phyloP scores from a whole-genome alignment of 176 grass and related monocot species.

The Triticum turgidum region DNA sequence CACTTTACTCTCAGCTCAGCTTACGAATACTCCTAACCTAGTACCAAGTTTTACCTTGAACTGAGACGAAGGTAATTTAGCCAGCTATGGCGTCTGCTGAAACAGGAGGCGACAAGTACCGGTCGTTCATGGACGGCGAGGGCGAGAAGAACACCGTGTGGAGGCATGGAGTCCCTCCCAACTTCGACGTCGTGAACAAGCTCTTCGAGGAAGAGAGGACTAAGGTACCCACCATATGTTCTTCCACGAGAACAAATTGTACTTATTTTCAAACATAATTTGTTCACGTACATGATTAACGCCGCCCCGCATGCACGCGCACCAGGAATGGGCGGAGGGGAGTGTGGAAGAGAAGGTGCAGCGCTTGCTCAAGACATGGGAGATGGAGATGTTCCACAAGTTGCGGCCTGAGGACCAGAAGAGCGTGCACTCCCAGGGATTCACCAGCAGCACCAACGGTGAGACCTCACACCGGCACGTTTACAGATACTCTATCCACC shows the following conservation, averaged over 20 bases:
- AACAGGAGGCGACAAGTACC: conserved; percentile 55
- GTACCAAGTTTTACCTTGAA: not conserved
- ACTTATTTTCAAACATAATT: too few relatives aligned
- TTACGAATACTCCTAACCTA: not conserved
- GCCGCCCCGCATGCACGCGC: too few relatives aligned
- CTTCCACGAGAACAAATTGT: too few relatives aligned
- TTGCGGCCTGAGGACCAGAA: conserved; percentile 46
- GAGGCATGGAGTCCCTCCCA: conserved; percentile 60
- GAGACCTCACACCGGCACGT: too few relatives aligned
- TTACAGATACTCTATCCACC: too few relatives aligned
- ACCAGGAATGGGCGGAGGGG: conserved; percentile 53
- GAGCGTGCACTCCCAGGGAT: conserved; percentile 30
- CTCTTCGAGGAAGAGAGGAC: conserved; percentile 80
- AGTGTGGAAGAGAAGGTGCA: conserved; percentile 74
- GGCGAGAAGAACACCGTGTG: conserved; percentile 62
- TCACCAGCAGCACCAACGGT: conserved; percentile 56
- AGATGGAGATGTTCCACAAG: conserved; percentile 79
- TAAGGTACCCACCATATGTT: conserved; percentile 17
- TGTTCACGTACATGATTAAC: not conserved
- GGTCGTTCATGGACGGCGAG: conserved; percentile 69
- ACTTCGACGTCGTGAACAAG: conserved; percentile 69
- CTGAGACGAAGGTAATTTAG: not conserved
- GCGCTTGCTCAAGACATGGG: conserved; percentile 70
- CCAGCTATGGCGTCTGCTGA: conserved; percentile 31
- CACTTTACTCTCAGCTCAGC: not conserved